A percentile compares a stretch with the other conserved stretches of the same genome.
phyloP scores from a whole-genome alignment of 2,329 filamentous ascomycete genomes.

The Aspergillus sp. region DNA sequence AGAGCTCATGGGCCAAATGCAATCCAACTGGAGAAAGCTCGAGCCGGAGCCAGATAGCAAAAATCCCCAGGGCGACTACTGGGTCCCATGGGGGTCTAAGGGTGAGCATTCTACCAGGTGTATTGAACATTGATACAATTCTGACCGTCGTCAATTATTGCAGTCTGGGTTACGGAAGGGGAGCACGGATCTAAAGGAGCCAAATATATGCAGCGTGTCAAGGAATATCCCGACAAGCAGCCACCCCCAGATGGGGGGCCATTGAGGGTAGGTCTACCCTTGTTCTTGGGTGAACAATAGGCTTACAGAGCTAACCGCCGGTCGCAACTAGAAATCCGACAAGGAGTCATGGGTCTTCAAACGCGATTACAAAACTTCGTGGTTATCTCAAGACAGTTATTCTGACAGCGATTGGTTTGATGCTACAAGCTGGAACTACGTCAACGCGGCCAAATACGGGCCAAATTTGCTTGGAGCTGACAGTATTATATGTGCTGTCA shows the following conservation, averaged over 20 bases:
- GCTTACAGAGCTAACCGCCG: too few relatives aligned
- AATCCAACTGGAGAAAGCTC: conserved; percentile 1
- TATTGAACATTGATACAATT: too few relatives aligned
- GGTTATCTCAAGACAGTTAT: background rate
- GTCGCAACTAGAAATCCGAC: background rate
- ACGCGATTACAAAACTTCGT: background rate
- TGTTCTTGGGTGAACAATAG: too few relatives aligned
- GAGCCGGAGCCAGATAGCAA: background rate
- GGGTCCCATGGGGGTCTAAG: background rate
- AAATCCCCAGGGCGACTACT: too few relatives aligned
- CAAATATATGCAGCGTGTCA: background rate
- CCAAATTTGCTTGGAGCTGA: too few relatives aligned
- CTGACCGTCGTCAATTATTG: background rate
- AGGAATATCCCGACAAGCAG: background rate
- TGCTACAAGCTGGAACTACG: too few relatives aligned
- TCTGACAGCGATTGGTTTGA: background rate
- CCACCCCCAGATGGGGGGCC: background rate
- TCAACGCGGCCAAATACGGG: too few relatives aligned
- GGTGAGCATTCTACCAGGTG: background rate
- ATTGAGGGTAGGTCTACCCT: background rate
- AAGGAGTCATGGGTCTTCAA: background rate
- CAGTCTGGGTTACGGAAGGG: background rate
- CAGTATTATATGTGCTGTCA: too few relatives aligned
- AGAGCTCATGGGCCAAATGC: background rate
- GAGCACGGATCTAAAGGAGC: background rate